These are phyloP conservation scores for Epichloe amarillans DNA, from an alignment of 2,329 filamentous ascomycete species.

Conservation along the genomic window DNA sequence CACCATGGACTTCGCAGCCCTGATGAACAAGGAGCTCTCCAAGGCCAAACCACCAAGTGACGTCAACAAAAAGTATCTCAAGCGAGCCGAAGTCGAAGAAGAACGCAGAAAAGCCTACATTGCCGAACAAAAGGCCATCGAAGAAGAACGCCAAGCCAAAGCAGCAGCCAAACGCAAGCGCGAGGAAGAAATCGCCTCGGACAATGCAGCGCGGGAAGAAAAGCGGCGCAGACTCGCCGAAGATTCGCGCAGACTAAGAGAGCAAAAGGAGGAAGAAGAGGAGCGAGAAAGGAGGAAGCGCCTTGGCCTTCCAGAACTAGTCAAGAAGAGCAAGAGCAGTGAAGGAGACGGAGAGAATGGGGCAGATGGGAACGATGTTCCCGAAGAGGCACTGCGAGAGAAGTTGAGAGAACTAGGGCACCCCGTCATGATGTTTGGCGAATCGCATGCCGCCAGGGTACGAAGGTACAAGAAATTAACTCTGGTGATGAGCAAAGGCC, in stretches of 20 bases:
- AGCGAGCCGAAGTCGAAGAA: slow-evolving; percentile 75
- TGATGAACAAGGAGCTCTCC: slow-evolving; percentile 88
- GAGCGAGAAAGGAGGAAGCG: slow-evolving; percentile 61
- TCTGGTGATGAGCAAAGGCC: slow-evolving; percentile 53
- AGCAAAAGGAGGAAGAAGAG: slow-evolving; percentile 60
- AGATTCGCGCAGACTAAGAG: slow-evolving; percentile 54
- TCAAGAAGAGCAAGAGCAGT: slow-evolving; percentile 24
- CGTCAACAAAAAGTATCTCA: slow-evolving; percentile 60
- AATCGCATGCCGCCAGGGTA: slow-evolving; percentile 56
- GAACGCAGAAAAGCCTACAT: slow-evolving; percentile 68
- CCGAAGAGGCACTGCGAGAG: slow-evolving; percentile 53
- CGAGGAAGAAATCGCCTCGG: slow-evolving; percentile 70
- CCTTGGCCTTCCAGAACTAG: slow-evolving; percentile 66
- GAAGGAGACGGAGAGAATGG: slow-evolving; percentile 30
- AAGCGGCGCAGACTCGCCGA: slow-evolving; percentile 73
- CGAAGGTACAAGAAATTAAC: slow-evolving; percentile 56
- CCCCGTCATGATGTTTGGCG: slow-evolving; percentile 67
- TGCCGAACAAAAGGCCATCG: slow-evolving; percentile 64
- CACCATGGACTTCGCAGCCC: slow-evolving; percentile 82
- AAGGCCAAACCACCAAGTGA: slow-evolving; percentile 50
- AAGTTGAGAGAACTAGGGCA: slow-evolving; percentile 61
- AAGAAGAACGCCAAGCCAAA: slow-evolving; percentile 56
- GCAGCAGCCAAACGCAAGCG: slow-evolving; percentile 70
- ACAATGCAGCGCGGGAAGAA: slow-evolving; percentile 58
- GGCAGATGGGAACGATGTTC: slow-evolving; percentile 44